Percentiles rank a stretch among this genome's conserved stretches.
phyloP scores from a whole-genome alignment of 2,329 filamentous ascomycete genomes.

The Clathrospora elynae region DNA sequence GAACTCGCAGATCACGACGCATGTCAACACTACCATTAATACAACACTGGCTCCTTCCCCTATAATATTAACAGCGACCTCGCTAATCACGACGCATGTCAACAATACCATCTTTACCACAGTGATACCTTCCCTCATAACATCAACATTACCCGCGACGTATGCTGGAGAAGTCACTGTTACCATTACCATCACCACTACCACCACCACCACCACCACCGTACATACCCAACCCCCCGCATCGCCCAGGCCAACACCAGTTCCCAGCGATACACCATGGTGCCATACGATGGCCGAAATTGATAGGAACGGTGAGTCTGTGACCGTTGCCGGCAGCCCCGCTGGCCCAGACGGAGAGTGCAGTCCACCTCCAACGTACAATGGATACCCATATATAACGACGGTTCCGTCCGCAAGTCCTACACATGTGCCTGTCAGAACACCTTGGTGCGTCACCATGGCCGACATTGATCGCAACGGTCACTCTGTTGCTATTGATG shows the following conservation, averaged over 20 bases:
- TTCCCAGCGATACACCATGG: too few relatives aligned
- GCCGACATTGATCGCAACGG: constrained; percentile 12
- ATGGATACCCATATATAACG: constrained; percentile 12
- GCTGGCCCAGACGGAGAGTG: constrained; percentile 19
- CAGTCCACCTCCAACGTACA: constrained; percentile 10
- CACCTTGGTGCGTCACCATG: constrained; percentile 12
- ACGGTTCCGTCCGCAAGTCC: background rate
- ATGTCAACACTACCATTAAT: too few relatives aligned
- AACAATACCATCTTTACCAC: background rate
- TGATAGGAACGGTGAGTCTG: constrained; percentile 7
- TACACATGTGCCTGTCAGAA: background rate
- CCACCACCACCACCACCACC: background rate
- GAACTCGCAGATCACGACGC: too few relatives aligned
- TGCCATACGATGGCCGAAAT: constrained; percentile 24
- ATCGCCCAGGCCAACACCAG: too few relatives aligned
- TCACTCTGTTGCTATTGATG: constrained; percentile 9
- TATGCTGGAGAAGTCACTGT: too few relatives aligned
- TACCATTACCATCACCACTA: constrained; percentile 2
- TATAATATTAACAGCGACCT: too few relatives aligned
- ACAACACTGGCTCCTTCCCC: too few relatives aligned
- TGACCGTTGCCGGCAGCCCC: constrained; percentile 14
- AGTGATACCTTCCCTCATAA: too few relatives aligned
- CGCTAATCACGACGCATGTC: too few relatives aligned
- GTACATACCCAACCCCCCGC: too few relatives aligned
- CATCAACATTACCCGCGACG: too few relatives aligned